Percentiles rank a stretch among this genome's conserved stretches.
Evolutionary conservation across 352 stramenopile genomes (phyloP).

Genomic region (Elongisporangium undulatum): DNA sequence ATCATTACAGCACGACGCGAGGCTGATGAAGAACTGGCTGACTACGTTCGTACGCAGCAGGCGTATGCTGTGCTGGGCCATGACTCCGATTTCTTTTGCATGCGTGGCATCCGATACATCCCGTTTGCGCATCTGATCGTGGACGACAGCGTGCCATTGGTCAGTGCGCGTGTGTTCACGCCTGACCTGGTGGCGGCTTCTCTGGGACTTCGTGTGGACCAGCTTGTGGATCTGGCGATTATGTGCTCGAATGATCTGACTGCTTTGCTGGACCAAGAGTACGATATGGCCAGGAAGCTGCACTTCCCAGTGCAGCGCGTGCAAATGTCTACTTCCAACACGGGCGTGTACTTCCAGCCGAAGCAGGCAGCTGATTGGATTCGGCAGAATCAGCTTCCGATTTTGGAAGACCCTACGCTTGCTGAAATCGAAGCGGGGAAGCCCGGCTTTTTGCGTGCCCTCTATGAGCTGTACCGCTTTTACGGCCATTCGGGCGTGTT

Average conservation of each 20-base stretch:
- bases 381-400: slow-evolving; percentile 26
- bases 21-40: slow-evolving; percentile 71
- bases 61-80: slow-evolving; percentile 68
- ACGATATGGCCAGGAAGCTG: slow-evolving; percentile 36
- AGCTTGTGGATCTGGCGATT: slow-evolving; percentile 83
- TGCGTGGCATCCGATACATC: slow-evolving; percentile 81
- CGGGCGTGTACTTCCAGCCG: slow-evolving; percentile 7
- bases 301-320: slow-evolving; percentile 51
- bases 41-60: slow-evolving; percentile 44
- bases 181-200: slow-evolving; percentile 50
- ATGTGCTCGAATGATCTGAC: slow-evolving; percentile 89
- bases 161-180: slow-evolving; percentile 73
- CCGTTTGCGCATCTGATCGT: slow-evolving; percentile 46
- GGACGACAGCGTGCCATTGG: slow-evolving; percentile 15
- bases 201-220: slow-evolving; percentile 50
- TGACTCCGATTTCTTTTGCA: slow-evolving; percentile 89
- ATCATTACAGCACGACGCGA: slow-evolving; percentile 60
- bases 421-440: slow-evolving; percentile 32
- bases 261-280: slow-evolving; percentile 58
- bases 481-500: slow-evolving; percentile 55
- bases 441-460: slow-evolving; percentile 35
- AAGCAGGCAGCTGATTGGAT: slow-evolving; percentile 59
- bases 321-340: slow-evolving; percentile 27
- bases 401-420: slow-evolving; percentile 59
- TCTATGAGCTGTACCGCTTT: slow-evolving; percentile 79